These are phyloP conservation scores for Sphenostylis stenocarpa DNA, from an alignment of 306 rosid genomes.

Conservation along the genomic window DNA sequence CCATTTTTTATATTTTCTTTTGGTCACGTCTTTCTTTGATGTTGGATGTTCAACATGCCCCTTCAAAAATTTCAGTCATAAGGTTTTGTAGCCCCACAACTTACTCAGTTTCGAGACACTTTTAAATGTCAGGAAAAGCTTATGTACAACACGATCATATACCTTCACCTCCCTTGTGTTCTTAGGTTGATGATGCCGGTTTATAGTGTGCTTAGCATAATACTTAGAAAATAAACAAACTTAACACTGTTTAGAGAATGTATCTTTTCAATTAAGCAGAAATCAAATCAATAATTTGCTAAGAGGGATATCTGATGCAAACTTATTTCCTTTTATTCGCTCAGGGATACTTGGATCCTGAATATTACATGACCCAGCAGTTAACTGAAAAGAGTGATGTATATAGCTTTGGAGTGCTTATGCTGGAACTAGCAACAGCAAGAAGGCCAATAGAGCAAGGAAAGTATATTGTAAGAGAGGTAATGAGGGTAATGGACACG, in stretches of 20 bases:
- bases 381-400: constrained; percentile 82
- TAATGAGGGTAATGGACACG: constrained; percentile 50
- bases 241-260: too few relatives aligned
- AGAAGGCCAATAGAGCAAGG: constrained; percentile 72
- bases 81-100: neutral
- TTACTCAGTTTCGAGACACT: neutral
- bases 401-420: constrained; percentile 72
- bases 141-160: neutral
- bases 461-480: constrained; percentile 68
- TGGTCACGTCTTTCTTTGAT: too few relatives aligned
- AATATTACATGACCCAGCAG: constrained; percentile 58
- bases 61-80: constrained; percentile 2
- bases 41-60: too few relatives aligned
- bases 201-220: neutral
- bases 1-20: too few relatives aligned
- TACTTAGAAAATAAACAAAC: neutral
- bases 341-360: constrained; percentile 76
- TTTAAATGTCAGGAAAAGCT: neutral
- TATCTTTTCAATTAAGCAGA: neutral
- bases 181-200: neutral
- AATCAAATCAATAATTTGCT: neutral
- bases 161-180: neutral
- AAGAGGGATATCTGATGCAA: constrained; percentile 5
- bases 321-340: constrained; percentile 13
- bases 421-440: constrained; percentile 73